Evolutionary conservation across 1,284 basidiomycete species (phyloP).

Genomic region (Agaricales sp.): DNA sequence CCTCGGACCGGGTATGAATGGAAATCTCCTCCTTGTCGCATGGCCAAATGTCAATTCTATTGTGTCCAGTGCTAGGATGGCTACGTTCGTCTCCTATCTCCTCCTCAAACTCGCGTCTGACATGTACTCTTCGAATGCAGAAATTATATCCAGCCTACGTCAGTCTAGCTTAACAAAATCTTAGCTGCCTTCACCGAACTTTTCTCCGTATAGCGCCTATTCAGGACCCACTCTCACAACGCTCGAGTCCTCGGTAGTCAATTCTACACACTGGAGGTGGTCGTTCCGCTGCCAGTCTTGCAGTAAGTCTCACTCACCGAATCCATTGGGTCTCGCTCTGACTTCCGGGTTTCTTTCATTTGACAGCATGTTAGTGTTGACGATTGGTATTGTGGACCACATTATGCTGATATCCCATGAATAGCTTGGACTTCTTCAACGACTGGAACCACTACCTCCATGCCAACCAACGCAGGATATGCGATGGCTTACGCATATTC

Average conservation of each 20-base stretch:
- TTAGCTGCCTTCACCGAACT: not conserved
- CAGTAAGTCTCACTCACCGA: constrained; percentile 19
- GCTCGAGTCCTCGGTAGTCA: constrained; percentile 31
- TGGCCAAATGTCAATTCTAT: constrained; percentile 46
- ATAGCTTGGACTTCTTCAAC: not conserved
- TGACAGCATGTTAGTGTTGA: constrained; percentile 20
- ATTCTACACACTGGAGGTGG: constrained; percentile 47
- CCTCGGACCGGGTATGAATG: constrained; percentile 43
- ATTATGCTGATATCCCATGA: not conserved
- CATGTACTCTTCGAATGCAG: constrained; percentile 16
- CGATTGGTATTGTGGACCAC: not conserved
- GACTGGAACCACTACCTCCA: not conserved
- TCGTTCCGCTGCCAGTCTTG: constrained; percentile 47
- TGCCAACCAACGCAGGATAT: not conserved
- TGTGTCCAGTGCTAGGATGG: constrained; percentile 39
- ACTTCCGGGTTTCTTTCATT: not conserved
- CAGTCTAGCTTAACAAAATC: constrained; percentile 10
- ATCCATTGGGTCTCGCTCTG: constrained; percentile 1
- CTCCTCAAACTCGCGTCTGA: constrained; percentile 1
- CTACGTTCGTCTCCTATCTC: constrained; percentile 29
- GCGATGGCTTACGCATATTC: not conserved
- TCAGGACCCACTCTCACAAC: constrained; percentile 35
- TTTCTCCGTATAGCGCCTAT: constrained; percentile 22
- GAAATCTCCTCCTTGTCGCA: constrained; percentile 43
- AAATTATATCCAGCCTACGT: constrained; percentile 36